These are phyloP conservation scores for Solanum hybrid DNA, from an alignment of 305 asterid species.

Conservation along the genomic window DNA sequence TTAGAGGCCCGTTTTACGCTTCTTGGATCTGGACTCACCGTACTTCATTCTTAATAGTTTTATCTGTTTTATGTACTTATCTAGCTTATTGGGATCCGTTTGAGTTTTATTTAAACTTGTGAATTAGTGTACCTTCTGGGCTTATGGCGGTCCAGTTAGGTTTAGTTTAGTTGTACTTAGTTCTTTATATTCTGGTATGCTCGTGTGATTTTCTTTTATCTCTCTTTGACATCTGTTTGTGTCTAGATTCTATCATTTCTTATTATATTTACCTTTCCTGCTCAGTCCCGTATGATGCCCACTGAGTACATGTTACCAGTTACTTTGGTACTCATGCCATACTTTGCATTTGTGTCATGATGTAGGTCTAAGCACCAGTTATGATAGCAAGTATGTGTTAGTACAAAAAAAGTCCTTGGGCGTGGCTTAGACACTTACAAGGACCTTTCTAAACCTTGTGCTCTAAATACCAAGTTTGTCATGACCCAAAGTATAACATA, in stretches of 20 bases:
- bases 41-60: background rate
- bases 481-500: too few relatives aligned
- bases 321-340: background rate
- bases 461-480: too few relatives aligned
- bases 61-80: background rate
- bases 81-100: background rate
- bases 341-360: background rate
- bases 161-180: background rate
- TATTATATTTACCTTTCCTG: background rate
- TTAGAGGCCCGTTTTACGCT: background rate
- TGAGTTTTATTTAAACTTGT: background rate
- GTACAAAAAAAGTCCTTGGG: too few relatives aligned
- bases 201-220: background rate
- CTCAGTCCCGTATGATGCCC: background rate
- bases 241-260: background rate
- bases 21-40: background rate
- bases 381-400: too few relatives aligned
- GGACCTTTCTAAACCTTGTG: too few relatives aligned
- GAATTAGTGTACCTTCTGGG: background rate
- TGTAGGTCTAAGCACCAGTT: background rate
- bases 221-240: background rate
- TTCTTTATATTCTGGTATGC: background rate
- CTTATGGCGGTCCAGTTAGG: background rate
- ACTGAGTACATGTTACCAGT: background rate
- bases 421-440: too few relatives aligned